These are phyloP conservation scores for Gossypium mustelinum DNA, from an alignment of 345 rosid genomes.

Conservation along the genomic window DNA sequence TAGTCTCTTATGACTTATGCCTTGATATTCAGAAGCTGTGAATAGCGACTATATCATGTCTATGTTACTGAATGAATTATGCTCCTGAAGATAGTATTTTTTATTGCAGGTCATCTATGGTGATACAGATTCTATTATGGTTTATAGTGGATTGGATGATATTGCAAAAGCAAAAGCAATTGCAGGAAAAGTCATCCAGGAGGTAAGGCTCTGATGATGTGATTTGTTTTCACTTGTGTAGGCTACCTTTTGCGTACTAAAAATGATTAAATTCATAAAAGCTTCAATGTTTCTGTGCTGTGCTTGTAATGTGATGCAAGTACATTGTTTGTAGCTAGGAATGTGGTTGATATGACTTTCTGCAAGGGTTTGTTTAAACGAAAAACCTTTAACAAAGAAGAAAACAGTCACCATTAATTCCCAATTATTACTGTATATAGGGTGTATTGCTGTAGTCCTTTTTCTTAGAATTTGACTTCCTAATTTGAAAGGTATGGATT, in stretches of 20 bases:
- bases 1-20: slow-evolving; percentile 22
- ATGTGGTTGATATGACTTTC: neutral
- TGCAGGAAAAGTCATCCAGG: slow-evolving; percentile 83
- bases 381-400: neutral
- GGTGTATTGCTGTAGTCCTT: neutral
- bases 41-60: slow-evolving; percentile 14
- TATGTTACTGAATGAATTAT: slow-evolving; percentile 18
- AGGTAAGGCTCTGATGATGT: slow-evolving; percentile 47
- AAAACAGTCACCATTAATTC: neutral
- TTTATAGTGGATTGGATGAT: slow-evolving; percentile 88
- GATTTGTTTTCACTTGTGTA: neutral
- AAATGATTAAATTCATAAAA: slow-evolving; percentile 7
- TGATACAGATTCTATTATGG: slow-evolving; percentile 99
- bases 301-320: neutral
- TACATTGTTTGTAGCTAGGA: neutral
- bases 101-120: slow-evolving; percentile 85
- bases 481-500: neutral
- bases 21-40: slow-evolving; percentile 18
- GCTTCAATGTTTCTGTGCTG: neutral
- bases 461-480: neutral
- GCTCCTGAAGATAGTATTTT: slow-evolving; percentile 21
- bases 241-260: neutral
- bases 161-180: slow-evolving; percentile 69
- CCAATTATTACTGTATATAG: neutral
- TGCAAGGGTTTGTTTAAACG: neutral